Conservation (phyloP, 2,329 filamentous ascomycete species). For the Juglanconis oblonga region DNA sequence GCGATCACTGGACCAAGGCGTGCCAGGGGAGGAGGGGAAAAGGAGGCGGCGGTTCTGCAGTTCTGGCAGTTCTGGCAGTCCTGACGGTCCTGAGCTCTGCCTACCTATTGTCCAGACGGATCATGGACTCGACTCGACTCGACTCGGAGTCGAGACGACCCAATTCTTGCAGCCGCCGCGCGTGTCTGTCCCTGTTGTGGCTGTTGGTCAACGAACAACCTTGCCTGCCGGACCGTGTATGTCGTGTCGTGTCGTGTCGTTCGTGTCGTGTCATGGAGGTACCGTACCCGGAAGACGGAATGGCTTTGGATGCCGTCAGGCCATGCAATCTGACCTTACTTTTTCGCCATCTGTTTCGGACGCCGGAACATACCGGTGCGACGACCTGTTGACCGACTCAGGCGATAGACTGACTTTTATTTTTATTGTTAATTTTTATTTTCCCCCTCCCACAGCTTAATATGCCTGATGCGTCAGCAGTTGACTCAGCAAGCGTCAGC, state of each 20-base stretch:
- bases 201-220: background rate
- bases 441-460: too few species aligned
- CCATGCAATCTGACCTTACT: background rate
- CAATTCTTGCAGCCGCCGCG: background rate
- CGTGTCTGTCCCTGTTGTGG: background rate
- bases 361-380: background rate
- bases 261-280: background rate
- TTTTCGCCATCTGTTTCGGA: slow-evolving; percentile 3
- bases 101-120: too few species aligned
- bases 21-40: background rate
- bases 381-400: too few species aligned
- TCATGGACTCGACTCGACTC: slow-evolving; percentile 23
- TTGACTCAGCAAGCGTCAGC: too few species aligned
- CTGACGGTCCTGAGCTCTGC: too few species aligned
- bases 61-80: too few species aligned
- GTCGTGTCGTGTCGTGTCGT: background rate
- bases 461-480: too few species aligned
- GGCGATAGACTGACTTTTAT: too few species aligned
- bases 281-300: background rate
- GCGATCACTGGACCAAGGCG: background rate
- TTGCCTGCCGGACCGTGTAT: background rate
- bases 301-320: background rate
- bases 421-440: too few species aligned
- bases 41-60: slow-evolving; percentile 22
- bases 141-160: slow-evolving; percentile 18